Percentiles rank a stretch among this genome's conserved stretches.
phyloP scores from a whole-genome alignment of 768 basidiomycete genomes.

The Xerocomus potaroensis region DNA sequence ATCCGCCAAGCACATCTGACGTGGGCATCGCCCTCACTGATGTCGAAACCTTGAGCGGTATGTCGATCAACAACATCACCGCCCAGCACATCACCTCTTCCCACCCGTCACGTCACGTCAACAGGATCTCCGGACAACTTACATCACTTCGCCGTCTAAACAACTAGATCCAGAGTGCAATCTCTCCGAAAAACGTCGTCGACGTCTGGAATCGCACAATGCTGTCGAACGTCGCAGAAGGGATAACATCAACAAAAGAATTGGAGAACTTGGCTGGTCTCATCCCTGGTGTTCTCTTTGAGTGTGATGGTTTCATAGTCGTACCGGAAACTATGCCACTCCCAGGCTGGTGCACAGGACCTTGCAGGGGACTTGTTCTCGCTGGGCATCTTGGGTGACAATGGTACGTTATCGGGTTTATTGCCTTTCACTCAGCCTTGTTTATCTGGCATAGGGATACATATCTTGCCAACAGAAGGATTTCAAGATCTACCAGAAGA shows the following conservation, averaged over 20 bases:
- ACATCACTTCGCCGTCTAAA: conserved; percentile 7
- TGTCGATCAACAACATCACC: no score
- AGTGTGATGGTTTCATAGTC: conserved; percentile 39
- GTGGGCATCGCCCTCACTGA: conserved; percentile 28
- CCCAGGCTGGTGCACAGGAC: no score
- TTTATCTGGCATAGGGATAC: conserved; percentile 15
- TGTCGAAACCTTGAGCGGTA: conserved; percentile 19
- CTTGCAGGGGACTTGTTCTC: conserved; percentile 26
- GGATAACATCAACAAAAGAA: conserved; percentile 96
- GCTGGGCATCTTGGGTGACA: conserved; percentile 16
- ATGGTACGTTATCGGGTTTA: conserved; percentile 14
- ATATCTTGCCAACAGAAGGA: conserved; percentile 21
- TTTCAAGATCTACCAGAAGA: conserved; percentile 30
- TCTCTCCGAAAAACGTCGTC: conserved; percentile 73
- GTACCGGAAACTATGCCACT: conserved; percentile 12
- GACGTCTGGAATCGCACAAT: conserved; percentile 84
- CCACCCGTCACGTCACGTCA: conserved; percentile 12
- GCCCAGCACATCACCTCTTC: conserved; percentile 21
- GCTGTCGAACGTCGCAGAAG: conserved; percentile 83
- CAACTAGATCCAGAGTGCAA: conserved; percentile 33
- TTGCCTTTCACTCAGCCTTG: background rate
- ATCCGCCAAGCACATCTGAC: conserved; percentile 15
- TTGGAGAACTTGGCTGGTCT: conserved; percentile 84
- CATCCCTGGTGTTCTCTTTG: conserved; percentile 83
- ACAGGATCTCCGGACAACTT: conserved; percentile 10